Conservation (phyloP, 2,329 filamentous ascomycete species). For the Colletotrichum magnum region DNA sequence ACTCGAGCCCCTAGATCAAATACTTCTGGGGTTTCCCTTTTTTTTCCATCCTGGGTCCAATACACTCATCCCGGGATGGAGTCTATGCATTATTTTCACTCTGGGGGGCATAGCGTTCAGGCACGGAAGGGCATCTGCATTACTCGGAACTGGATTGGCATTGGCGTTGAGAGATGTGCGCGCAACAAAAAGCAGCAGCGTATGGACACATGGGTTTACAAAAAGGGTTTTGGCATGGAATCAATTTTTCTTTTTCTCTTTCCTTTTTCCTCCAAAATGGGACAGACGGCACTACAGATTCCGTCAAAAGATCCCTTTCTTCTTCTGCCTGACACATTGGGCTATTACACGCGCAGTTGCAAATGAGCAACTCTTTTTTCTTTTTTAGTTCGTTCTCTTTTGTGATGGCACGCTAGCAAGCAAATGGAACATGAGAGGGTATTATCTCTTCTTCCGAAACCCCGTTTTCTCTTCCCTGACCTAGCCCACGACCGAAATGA, state of each 20-base stretch:
- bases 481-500: not conserved
- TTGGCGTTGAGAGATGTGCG: conserved; percentile 33
- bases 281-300: conserved; percentile 22
- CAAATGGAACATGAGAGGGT: conserved; percentile 37
- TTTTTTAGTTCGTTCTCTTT: conserved; percentile 1
- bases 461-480: not conserved
- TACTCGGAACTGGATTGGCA: conserved; percentile 23
- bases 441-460: conserved; percentile 27
- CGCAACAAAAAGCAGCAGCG: conserved; percentile 25
- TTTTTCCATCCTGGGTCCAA: not conserved
- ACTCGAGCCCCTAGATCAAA: not conserved
- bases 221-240: conserved; percentile 17
- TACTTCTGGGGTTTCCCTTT: not conserved
- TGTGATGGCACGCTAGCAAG: conserved; percentile 40
- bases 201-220: conserved; percentile 19
- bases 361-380: conserved; percentile 14
- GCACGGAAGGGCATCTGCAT: conserved; percentile 30
- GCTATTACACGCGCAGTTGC: conserved; percentile 12
- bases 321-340: conserved; percentile 11
- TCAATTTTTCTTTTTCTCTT: not conserved
- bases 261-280: not conserved
- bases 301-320: conserved; percentile 2
- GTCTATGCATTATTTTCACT: conserved; percentile 31
- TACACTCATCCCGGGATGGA: too few species aligned
- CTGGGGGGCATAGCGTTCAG: conserved; percentile 38